A percentile compares a stretch with the other conserved stretches of the same genome.
phyloP scores from a whole-genome alignment of 768 basidiomycete species.

The Psilocybe subaeruginosa region DNA sequence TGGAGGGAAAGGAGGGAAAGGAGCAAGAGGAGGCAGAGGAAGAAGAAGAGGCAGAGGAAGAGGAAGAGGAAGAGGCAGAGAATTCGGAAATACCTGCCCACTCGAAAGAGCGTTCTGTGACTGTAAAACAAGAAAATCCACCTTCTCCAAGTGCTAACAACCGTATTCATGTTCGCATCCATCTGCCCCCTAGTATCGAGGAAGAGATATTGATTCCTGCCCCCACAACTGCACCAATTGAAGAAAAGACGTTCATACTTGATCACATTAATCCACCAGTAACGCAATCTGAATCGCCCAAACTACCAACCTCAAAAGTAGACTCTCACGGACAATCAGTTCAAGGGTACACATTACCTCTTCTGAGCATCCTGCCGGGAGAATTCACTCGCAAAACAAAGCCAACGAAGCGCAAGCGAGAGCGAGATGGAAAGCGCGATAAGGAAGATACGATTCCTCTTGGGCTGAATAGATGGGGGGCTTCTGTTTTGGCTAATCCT shows the following conservation, averaged over 20 bases:
- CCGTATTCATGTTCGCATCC: conserved; percentile 18
- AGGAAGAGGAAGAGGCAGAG: not conserved
- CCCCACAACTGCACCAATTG: conserved; percentile 18
- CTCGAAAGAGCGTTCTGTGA: not conserved
- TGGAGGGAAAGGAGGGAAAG: too few species aligned
- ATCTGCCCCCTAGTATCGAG: conserved; percentile 22
- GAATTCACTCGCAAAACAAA: conserved; percentile 50
- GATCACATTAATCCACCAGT: conserved; percentile 11
- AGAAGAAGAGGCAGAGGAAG: not conserved
- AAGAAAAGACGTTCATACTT: conserved; percentile 18
- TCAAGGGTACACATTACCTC: conserved; percentile 56
- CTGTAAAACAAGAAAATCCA: not conserved
- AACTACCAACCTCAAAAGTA: conserved; percentile 14
- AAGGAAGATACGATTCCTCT: conserved; percentile 67
- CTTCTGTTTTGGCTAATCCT: conserved; percentile 76
- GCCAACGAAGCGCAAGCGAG: conserved; percentile 38
- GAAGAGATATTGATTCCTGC: conserved; percentile 33
- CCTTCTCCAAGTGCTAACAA: not conserved
- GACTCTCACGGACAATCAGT: conserved; percentile 43
- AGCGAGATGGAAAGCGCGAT: conserved; percentile 21
- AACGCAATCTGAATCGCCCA: conserved; percentile 14
- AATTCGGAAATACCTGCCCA: not conserved
- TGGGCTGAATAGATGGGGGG: conserved; percentile 74
- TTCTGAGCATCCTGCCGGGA: conserved; percentile 53
- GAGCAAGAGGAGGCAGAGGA: not conserved